A percentile compares a stretch with the other conserved stretches of the same genome.
Evolutionary conservation across 2,329 filamentous ascomycete genomes (phyloP).

Genomic region (Pyrenophora graminea): DNA sequence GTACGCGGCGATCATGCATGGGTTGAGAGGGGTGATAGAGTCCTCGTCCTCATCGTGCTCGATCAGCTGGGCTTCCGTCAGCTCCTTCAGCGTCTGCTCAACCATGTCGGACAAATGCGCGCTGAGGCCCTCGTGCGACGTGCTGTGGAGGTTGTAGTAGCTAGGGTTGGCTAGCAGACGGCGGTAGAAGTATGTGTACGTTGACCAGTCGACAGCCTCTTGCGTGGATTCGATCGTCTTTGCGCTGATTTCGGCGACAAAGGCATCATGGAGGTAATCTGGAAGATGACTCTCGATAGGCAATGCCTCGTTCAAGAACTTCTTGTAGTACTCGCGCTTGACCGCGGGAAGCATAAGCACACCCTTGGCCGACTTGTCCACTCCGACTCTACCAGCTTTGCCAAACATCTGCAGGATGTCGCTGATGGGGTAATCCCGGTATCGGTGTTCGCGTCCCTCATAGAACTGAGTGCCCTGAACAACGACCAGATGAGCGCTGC

Average conservation of each 20-base stretch:
- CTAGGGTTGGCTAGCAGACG: constrained; percentile 92
- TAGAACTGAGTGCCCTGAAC: constrained; percentile 99
- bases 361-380: constrained; percentile 81
- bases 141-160: constrained; percentile 88
- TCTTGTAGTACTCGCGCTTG: constrained; percentile 97
- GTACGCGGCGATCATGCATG: constrained; percentile 97
- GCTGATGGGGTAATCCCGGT: constrained; percentile 92
- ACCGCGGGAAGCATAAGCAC: constrained; percentile 96
- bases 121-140: constrained; percentile 90
- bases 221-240: constrained; percentile 95
- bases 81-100: constrained; percentile 86
- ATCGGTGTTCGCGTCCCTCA: constrained; percentile 93
- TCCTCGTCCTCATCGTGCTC: constrained; percentile 91
- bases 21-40: constrained; percentile 84
- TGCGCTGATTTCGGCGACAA: constrained; percentile 95
- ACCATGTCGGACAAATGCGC: constrained; percentile 93
- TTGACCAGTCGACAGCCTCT: constrained; percentile 97
- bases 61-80: constrained; percentile 91
- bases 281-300: constrained; percentile 95
- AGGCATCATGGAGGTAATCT: constrained; percentile 89
- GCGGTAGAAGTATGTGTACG: constrained; percentile 97
- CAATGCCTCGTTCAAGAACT: constrained; percentile 94
- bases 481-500: constrained; percentile 85
- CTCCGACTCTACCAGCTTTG: constrained; percentile 77
- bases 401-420: constrained; percentile 98